Conservation (phyloP, 2,329 filamentous ascomycete species). For the Hypoxylon sp. region DNA sequence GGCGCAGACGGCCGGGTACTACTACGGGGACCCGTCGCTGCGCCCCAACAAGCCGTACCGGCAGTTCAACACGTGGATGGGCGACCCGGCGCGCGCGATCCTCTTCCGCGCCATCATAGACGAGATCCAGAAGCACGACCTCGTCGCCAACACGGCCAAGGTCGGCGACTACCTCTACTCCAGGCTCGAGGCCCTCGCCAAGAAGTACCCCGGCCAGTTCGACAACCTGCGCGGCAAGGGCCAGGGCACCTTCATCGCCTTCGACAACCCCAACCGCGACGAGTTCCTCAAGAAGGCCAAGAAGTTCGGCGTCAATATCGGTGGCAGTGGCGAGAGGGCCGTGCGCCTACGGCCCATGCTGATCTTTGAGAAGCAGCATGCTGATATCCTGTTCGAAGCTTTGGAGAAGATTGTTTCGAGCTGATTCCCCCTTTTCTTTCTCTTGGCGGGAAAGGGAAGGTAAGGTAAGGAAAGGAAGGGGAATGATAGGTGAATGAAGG, state of each 20-base stretch:
- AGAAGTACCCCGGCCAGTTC: slow-evolving; percentile 82
- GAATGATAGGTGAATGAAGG: too few species aligned
- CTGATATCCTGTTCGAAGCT: slow-evolving; percentile 83
- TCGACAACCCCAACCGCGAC: slow-evolving; percentile 85
- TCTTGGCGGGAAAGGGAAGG: slow-evolving; percentile 4
- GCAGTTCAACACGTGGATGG: slow-evolving; percentile 99
- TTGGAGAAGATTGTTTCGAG: slow-evolving; percentile 80
- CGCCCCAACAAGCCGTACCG: slow-evolving; percentile 94
- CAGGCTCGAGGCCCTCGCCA: slow-evolving; percentile 76
- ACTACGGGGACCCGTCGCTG: slow-evolving; percentile 84
- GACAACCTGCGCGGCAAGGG: slow-evolving; percentile 88
- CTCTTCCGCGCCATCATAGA: slow-evolving; percentile 89
- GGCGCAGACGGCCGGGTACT: slow-evolving; percentile 93
- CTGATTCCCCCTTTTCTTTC: slow-evolving; percentile 39
- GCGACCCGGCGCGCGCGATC: slow-evolving; percentile 86
- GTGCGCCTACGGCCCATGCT: slow-evolving; percentile 91
- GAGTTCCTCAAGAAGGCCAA: slow-evolving; percentile 85
- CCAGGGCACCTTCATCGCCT: slow-evolving; percentile 93
- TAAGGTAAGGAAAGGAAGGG: neutral
- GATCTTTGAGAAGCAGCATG: slow-evolving; percentile 92
- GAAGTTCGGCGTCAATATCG: slow-evolving; percentile 86
- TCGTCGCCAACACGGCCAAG: slow-evolving; percentile 83
- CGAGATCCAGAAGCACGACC: slow-evolving; percentile 81
- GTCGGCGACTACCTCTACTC: slow-evolving; percentile 84
- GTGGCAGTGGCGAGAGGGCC: slow-evolving; percentile 81